Percentiles rank a stretch among this genome's conserved stretches.
These are phyloP conservation scores for Rhodamnia argentea DNA, from an alignment of 345 rosid species.

Conservation along the genomic window DNA sequence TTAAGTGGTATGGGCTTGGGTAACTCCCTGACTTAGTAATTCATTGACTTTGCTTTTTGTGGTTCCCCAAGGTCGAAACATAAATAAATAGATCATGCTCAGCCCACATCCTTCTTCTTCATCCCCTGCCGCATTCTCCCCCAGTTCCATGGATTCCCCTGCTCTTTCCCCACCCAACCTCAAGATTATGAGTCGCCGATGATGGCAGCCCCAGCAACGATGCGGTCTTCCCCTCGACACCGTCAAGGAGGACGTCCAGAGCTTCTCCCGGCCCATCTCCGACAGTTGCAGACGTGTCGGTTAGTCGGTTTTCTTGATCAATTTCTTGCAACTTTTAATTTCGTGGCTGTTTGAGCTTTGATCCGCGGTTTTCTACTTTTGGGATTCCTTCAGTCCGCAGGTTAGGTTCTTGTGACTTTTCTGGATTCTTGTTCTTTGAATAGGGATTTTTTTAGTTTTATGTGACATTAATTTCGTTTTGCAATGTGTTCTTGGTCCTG, in stretches of 20 bases:
- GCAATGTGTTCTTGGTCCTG: not conserved
- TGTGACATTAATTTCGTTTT: not conserved
- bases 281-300: slow-evolving; percentile 46
- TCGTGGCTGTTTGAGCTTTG: not conserved
- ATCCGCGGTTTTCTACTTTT: not conserved
- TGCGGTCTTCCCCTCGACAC: slow-evolving; percentile 32
- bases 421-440: too few relatives aligned
- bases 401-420: not conserved
- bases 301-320: not conserved
- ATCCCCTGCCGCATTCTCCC: not conserved
- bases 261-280: slow-evolving; percentile 20
- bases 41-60: too few relatives aligned
- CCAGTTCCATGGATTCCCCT: not conserved
- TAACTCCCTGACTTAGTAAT: too few relatives aligned
- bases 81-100: too few relatives aligned
- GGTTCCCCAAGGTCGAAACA: too few relatives aligned
- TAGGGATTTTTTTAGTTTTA: too few relatives aligned
- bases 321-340: not conserved
- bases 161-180: slow-evolving; percentile 25
- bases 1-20: too few relatives aligned
- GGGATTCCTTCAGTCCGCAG: not conserved
- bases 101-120: not conserved
- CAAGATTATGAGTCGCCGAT: slow-evolving; percentile 19
- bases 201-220: slow-evolving; percentile 16
- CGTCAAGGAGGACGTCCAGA: slow-evolving; percentile 20